A percentile compares a stretch with the other conserved stretches of the same genome.
Evolutionary conservation across 139 green algal genomes (phyloP).

Genomic region (Spirogloea muscicola): DNA sequence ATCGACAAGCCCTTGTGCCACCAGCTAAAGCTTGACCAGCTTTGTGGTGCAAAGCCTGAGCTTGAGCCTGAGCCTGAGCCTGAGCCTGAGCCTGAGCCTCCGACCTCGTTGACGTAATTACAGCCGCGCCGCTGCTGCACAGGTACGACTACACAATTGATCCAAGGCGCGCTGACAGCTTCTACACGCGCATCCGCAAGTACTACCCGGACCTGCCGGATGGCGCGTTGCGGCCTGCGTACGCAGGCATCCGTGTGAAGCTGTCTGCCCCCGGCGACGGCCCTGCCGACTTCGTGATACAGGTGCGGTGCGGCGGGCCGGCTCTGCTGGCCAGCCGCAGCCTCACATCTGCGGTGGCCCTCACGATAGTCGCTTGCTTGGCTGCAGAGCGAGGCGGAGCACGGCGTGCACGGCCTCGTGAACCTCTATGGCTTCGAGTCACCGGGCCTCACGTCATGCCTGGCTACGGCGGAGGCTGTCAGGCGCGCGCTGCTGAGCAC

Average conservation of each 20-base stretch:
- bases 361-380: too few relatives aligned
- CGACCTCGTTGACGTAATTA: too few relatives aligned
- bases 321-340: too few relatives aligned
- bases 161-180: slow-evolving; percentile 31
- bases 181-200: slow-evolving; percentile 65
- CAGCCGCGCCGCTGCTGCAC: too few relatives aligned
- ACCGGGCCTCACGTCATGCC: slow-evolving; percentile 70
- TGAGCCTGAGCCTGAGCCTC: too few relatives aligned
- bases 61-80: too few relatives aligned
- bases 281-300: slow-evolving; percentile 66
- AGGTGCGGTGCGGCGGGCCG: background rate
- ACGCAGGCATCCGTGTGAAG: slow-evolving; percentile 38
- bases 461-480: slow-evolving; percentile 70
- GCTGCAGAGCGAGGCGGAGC: slow-evolving; percentile 30
- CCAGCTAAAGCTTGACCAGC: too few relatives aligned
- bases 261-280: slow-evolving; percentile 3
- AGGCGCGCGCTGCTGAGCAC: too few relatives aligned
- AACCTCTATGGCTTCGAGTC: slow-evolving; percentile 83
- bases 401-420: slow-evolving; percentile 65
- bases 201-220: slow-evolving; percentile 73
- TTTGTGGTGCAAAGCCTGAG: too few relatives aligned
- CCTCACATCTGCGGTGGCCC: too few relatives aligned
- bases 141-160: slow-evolving; percentile 17
- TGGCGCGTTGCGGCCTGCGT: slow-evolving; percentile 53
- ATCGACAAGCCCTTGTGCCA: too few relatives aligned